Evolutionary conservation across 2,329 filamentous ascomycete species (phyloP), one percentile per base, ranked within the genome.

Genomic region (Falciphora oryzae): DNA sequence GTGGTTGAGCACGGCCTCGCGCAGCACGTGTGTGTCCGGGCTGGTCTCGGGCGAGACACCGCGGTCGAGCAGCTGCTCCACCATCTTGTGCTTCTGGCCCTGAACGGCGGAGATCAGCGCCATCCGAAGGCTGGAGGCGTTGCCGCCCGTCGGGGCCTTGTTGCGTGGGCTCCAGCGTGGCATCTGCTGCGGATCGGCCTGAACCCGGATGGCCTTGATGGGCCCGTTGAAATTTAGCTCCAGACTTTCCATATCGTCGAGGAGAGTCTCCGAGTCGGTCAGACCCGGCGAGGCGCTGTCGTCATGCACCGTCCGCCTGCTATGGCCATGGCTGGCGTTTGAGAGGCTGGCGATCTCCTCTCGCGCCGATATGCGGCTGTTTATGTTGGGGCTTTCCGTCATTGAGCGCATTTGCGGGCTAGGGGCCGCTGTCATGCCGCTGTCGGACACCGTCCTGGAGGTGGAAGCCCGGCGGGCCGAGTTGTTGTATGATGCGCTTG

Each of bases 51-150:
- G 77, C 25, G 83, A 77, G 14, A 84, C 83, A 58, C 85, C 85
- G 7, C 82, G 80, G 68, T 87, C 83, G 4, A 88, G 77, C 8
- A 88, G 76, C 70, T 86, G 82, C 73, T 85, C 81, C 1, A 86
- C 73, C 50, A 84, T 73, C 69, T 82, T 82, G 70, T 85, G 81
- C 68, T 88, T 86, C 69, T 78, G 81, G 50, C 78, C 77, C n/a
- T 83, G 80, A 16, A 88, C 78, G 4, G 85, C 85, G 8, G 80
- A 78, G 2, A 83, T 70, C 0, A 88, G 76, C 3, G 83, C 79
- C 2, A 77, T 72, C 69, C 76, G 81, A 68, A 83, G 74, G 62
- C 78, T 79, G 0, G 77, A 72, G 0, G 77, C 76, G 38, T 81
- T 80, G 6, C 44, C 44, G 44, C 44, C 44, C 4, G 76, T 72